Conservation (phyloP, 192 early-diverging fungal genomes). For the Neocallimastix lanati region DNA sequence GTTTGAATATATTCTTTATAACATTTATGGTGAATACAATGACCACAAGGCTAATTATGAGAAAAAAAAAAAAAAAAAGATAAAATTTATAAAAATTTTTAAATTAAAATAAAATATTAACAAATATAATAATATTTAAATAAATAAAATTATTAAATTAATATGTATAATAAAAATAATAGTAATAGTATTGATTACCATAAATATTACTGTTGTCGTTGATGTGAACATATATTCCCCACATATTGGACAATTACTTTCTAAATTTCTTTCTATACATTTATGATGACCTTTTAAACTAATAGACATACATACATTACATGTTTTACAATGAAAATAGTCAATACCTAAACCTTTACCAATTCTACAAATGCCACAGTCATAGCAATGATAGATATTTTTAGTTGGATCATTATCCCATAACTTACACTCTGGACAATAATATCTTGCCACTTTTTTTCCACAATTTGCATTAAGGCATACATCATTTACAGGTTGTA, state of each 20-base stretch:
- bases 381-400: constrained; percentile 80
- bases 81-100: too few relatives aligned
- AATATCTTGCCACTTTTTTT: constrained; percentile 50
- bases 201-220: constrained; percentile 56
- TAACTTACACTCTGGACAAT: constrained; percentile 72
- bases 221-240: constrained; percentile 89
- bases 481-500: constrained; percentile 55
- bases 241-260: constrained; percentile 90
- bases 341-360: constrained; percentile 58
- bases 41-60: constrained; percentile 59
- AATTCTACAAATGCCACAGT: constrained; percentile 81
- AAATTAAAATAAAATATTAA: too few relatives aligned
- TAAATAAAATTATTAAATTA: too few relatives aligned
- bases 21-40: constrained; percentile 80
- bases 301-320: constrained; percentile 78
- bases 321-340: constrained; percentile 82
- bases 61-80: too few relatives aligned
- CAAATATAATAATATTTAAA: too few relatives aligned
- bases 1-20: constrained; percentile 64
- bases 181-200: too few relatives aligned
- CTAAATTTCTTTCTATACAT: constrained; percentile 79
- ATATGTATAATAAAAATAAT: too few relatives aligned
- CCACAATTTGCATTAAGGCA: constrained; percentile 49
- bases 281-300: constrained; percentile 53
- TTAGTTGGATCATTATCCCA: constrained; percentile 74